Evolutionary conservation across 73 alveolate species (phyloP).

Genomic region (Paraurostyla sp.): DNA sequence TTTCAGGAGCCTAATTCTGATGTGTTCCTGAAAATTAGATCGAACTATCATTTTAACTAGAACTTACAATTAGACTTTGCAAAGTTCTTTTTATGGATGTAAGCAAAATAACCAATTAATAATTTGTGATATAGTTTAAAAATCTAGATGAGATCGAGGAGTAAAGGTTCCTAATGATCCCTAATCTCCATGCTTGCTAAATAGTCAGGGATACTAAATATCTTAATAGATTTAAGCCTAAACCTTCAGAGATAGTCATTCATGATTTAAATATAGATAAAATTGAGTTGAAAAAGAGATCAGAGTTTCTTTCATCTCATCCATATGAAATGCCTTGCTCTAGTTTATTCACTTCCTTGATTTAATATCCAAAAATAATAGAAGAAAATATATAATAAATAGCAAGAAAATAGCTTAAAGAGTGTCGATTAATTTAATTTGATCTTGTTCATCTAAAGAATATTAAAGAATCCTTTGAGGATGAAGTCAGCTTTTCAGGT

Average conservation of each 20-base stretch:
- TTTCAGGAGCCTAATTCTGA: not conserved
- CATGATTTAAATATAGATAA: slow-evolving; percentile 17
- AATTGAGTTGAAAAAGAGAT: not conserved
- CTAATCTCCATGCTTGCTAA: not conserved
- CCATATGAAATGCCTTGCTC: slow-evolving; percentile 29
- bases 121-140: not conserved
- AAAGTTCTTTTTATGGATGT: slow-evolving; percentile 25
- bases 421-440: not conserved
- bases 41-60: not conserved
- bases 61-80: not conserved
- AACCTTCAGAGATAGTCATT: not conserved
- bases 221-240: not conserved
- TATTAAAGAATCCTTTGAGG: not conserved
- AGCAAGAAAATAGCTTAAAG: not conserved
- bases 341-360: not conserved
- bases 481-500: not conserved
- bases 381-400: not conserved
- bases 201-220: not conserved
- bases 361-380: not conserved
- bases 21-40: not conserved
- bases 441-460: not conserved
- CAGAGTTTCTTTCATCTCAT: not conserved
- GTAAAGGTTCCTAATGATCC: not conserved
- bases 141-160: not conserved
- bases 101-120: not conserved